These are phyloP conservation scores for Wickerhamomyces chambardii DNA, from an alignment of 805 yeast genomes.

Conservation along the genomic window DNA sequence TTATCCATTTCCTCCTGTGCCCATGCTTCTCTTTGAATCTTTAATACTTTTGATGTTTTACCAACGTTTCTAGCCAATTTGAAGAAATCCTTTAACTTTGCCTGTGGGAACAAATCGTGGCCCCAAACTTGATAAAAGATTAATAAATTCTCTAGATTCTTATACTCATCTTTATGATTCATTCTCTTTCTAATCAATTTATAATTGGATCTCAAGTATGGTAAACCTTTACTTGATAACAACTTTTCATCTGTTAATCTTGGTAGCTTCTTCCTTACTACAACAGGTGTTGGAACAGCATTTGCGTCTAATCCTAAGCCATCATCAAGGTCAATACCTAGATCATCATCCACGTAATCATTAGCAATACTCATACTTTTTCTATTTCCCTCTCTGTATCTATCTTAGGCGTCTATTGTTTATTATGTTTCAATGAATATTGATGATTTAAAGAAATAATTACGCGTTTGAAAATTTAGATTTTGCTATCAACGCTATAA, in stretches of 20 bases:
- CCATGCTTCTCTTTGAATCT: conserved; percentile 29
- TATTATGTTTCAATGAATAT: too few relatives aligned
- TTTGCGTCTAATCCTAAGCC: not conserved
- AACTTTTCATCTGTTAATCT: conserved; percentile 45
- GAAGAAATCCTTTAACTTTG: conserved; percentile 65
- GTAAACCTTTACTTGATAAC: conserved; percentile 44
- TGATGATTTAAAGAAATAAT: too few relatives aligned
- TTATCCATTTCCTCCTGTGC: conserved; percentile 27
- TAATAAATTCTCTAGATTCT: conserved; percentile 40
- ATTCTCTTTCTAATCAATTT: conserved; percentile 14
- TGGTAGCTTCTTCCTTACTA: conserved; percentile 21
- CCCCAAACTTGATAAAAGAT: conserved; percentile 68
- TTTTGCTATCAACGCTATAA: too few relatives aligned
- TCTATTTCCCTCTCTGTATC: too few relatives aligned
- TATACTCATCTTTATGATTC: conserved; percentile 32
- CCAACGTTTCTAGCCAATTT: conserved; percentile 43
- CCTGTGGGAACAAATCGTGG: conserved; percentile 69
- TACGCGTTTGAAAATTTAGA: too few relatives aligned
- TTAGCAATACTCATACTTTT: too few relatives aligned
- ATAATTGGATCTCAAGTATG: conserved; percentile 32
- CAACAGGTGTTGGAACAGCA: not conserved
- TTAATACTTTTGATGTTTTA: conserved; percentile 27
- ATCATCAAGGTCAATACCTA: not conserved
- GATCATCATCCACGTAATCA: not conserved
- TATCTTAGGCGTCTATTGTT: conserved; percentile 8